Percentiles rank a stretch among this genome's conserved stretches.
Evolutionary conservation across 2,329 filamentous ascomycete genomes (phyloP).

Genomic region (Paraphaeosphaeria sporulosa): DNA sequence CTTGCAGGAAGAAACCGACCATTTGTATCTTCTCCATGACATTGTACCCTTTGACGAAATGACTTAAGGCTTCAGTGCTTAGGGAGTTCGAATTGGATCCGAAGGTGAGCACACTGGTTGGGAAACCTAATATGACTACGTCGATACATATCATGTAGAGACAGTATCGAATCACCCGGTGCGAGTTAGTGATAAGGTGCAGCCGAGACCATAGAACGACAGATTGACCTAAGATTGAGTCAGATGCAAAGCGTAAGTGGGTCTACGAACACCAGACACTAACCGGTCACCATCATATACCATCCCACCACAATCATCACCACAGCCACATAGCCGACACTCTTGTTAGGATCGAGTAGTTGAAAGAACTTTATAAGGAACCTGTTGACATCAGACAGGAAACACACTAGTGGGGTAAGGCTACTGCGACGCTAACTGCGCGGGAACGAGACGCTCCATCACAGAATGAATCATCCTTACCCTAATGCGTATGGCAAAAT

Average conservation of each 20-base stretch:
- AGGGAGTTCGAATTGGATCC: conserved; percentile 55
- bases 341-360: conserved; percentile 33
- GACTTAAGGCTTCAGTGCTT: conserved; percentile 25
- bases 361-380: conserved; percentile 54
- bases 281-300: conserved; percentile 65
- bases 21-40: conserved; percentile 57
- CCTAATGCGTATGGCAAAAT: conserved; percentile 58
- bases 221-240: conserved; percentile 57
- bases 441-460: too few relatives aligned
- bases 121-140: conserved; percentile 61
- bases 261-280: neutral
- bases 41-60: conserved; percentile 46
- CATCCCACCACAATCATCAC: conserved; percentile 61
- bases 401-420: too few relatives aligned
- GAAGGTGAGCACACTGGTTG: conserved; percentile 64
- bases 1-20: conserved; percentile 53
- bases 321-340: conserved; percentile 49
- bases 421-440: too few relatives aligned
- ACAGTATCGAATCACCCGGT: conserved; percentile 57
- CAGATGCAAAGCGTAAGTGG: conserved; percentile 32
- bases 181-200: conserved; percentile 64
- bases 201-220: conserved; percentile 70
- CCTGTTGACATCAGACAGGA: too few relatives aligned
- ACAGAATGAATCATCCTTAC: conserved; percentile 21
- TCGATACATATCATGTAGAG: conserved; percentile 66